Base-by-base conservation (phyloP, 129 eudicot genomes). In the Dittrichia graveolens region DNA sequence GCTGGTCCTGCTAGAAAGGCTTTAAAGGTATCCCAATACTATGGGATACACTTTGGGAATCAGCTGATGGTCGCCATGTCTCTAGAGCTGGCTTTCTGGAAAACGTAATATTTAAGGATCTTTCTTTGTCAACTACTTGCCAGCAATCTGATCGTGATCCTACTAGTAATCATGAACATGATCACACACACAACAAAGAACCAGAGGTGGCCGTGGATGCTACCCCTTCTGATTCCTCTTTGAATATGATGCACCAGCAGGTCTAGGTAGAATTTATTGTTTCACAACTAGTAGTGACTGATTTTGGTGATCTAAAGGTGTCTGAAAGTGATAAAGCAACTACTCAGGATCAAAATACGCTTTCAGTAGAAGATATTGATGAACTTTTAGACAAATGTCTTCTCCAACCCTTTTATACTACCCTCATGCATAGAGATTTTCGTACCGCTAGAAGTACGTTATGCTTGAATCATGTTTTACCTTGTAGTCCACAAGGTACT, bases 1-100 rank as follows among this genome's bases (percentile, higher is more conserved):
- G 99, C 99, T 75, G 97, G 97, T 68, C 71, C 90, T 45, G 96
- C 94, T 34, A 97, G 99, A 50, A 94, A 94, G 78, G 99, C 97
- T 65, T 60, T 94, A 67, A 88, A 75, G 76, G 88, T 94, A 35
- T 48, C 54, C 62, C 99, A 94, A 75, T 82, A 81, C 65, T 94
- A 85, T 59, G 85, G 16, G 99, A 94, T 76, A 80, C 90, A 47
- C 99, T 94, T 75, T 94, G 99, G 97, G 99, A 86, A 79, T 94
- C 93, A 14, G 97, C 81, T 62, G 99, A 94, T 73, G 85, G 85
- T 78, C 87, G 87, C 65, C 77, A 71, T 66, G 91, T 94, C 19
- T 97, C 99, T 4, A 94, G 90, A 67, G 94, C 83, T 69, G 97
- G 99, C 31, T 94, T 88, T 77, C 71, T 77, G 3, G 89, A 88